Conservation (phyloP, 129 eudicot genomes). For the Chrysanthemum seticuspe region DNA sequence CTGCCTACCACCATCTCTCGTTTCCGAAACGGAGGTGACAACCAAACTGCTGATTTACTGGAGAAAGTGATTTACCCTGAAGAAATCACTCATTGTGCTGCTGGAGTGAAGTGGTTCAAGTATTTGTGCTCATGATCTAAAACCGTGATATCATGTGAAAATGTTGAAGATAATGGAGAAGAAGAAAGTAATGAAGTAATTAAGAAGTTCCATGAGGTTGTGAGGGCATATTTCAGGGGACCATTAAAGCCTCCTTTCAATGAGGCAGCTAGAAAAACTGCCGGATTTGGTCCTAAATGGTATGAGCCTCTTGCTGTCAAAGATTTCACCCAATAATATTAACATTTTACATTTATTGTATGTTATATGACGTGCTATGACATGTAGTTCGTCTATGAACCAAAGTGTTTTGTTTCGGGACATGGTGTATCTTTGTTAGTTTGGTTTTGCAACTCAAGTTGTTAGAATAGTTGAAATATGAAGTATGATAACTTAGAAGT, state of each 20-base stretch:
- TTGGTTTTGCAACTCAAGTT: not conserved
- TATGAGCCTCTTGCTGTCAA: slow-evolving; percentile 92
- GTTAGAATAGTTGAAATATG: not conserved
- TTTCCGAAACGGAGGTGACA: slow-evolving; percentile 84
- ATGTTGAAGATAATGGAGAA: slow-evolving; percentile 15
- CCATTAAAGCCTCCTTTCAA: slow-evolving; percentile 96
- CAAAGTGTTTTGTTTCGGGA: not conserved
- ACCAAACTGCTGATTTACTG: slow-evolving; percentile 70
- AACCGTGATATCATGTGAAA: slow-evolving; percentile 14
- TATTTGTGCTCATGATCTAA: slow-evolving; percentile 59
- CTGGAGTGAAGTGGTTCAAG: slow-evolving; percentile 96
- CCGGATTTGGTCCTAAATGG: slow-evolving; percentile 95
- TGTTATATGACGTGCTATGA: slow-evolving; percentile 8
- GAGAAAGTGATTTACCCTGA: slow-evolving; percentile 86
- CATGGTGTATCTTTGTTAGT: not conserved
- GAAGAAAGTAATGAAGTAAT: slow-evolving; percentile 56
- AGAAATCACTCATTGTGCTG: slow-evolving; percentile 95
- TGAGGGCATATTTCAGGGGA: slow-evolving; percentile 77
- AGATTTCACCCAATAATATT: slow-evolving; percentile 32
- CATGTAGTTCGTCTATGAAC: not conserved
- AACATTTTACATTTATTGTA: not conserved
- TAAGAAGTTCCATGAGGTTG: slow-evolving; percentile 65
- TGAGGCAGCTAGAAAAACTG: slow-evolving; percentile 86
- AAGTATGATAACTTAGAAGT: not conserved
- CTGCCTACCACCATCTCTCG: slow-evolving; percentile 89